Percentiles rank a stretch among this genome's conserved stretches.
Conservation (phyloP, 768 basidiomycete genomes). For the Gloeophyllum trabeum region DNA sequence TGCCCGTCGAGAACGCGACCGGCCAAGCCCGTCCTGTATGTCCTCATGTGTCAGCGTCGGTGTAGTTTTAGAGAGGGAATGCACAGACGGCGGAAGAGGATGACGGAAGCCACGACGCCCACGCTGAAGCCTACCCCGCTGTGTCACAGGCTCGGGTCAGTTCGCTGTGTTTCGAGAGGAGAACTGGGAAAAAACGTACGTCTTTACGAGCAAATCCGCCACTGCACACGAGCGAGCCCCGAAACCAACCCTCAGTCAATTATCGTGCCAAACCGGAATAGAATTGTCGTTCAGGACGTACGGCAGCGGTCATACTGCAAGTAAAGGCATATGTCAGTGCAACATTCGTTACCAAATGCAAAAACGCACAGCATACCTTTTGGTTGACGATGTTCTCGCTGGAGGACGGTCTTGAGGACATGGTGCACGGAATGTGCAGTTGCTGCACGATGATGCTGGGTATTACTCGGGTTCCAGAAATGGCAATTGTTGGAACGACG, state of each 20-base stretch:
- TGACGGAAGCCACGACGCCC: conserved; percentile 81
- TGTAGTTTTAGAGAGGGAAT: conserved; percentile 3
- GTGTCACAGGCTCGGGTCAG: conserved; percentile 9
- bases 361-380: conserved; percentile 72
- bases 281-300: conserved; percentile 39
- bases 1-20: conserved; percentile 75
- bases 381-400: conserved; percentile 87
- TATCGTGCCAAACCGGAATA: background rate
- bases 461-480: no score
- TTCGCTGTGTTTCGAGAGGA: background rate
- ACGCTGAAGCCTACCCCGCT: conserved; percentile 85
- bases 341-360: no score
- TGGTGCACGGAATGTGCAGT: no score
- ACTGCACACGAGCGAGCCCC: no score
- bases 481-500: no score
- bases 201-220: conserved; percentile 79
- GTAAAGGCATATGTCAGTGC: background rate
- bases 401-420: conserved; percentile 56
- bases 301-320: conserved; percentile 76
- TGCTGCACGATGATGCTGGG: no score
- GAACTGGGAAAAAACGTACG: conserved; percentile 35
- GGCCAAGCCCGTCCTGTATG: conserved; percentile 83
- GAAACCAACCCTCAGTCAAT: background rate
- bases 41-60: conserved; percentile 1
- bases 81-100: conserved; percentile 82